A percentile compares a stretch with the other conserved stretches of the same genome.
Evolutionary conservation across 208 protist genomes (phyloP).

Genomic region (Plasmodiophora brassicae): DNA sequence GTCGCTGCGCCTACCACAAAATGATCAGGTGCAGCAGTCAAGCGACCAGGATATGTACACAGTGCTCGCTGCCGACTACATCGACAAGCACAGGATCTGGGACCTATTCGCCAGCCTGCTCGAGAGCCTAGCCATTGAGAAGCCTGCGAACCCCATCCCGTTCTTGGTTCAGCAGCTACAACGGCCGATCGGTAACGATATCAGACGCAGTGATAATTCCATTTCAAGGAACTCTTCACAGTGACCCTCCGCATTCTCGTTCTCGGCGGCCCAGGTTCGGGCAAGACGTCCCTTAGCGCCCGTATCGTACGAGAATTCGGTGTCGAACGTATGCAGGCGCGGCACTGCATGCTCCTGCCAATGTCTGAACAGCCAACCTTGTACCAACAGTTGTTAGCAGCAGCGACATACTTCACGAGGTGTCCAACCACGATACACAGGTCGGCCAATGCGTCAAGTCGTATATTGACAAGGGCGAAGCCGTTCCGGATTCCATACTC

Average conservation of each 20-base stretch:
- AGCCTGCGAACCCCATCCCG: not conserved
- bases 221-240: not conserved
- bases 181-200: not conserved
- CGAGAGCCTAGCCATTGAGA: not conserved
- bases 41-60: not conserved
- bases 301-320: not conserved
- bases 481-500: not conserved
- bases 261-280: not conserved
- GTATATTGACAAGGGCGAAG: not conserved
- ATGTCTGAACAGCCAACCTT: too few species aligned
- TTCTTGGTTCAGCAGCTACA: not conserved
- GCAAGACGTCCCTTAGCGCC: not conserved
- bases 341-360: not conserved
- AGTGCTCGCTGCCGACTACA: not conserved
- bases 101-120: constrained; percentile 3
- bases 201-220: not conserved
- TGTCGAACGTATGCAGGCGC: not conserved
- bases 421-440: not conserved
- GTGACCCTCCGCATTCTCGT: not conserved
- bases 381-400: too few species aligned
- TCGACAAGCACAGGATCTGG: not conserved
- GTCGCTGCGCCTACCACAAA: not conserved
- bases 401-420: not conserved
- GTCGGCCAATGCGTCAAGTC: not conserved
- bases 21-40: not conserved